phyloP scores from a whole-genome alignment of 2,329 filamentous ascomycete genomes.

The Metarhizium anisopliae region DNA sequence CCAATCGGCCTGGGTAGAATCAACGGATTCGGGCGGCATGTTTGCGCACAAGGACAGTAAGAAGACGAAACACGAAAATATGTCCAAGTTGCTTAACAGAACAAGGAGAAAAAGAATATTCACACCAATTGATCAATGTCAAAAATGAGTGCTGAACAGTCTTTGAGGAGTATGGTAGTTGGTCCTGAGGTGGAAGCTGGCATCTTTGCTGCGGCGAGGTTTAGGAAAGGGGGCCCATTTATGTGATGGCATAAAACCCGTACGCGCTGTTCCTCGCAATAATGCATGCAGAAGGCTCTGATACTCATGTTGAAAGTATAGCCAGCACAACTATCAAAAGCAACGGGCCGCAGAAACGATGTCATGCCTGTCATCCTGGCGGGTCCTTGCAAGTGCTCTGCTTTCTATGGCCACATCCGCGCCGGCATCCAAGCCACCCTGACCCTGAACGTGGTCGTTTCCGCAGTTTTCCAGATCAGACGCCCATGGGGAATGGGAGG shows the following conservation, averaged over 20 bases:
- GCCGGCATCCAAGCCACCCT: too few relatives aligned
- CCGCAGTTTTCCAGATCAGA: too few relatives aligned
- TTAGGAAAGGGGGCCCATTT: background rate
- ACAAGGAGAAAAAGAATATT: background rate
- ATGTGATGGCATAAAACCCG: background rate
- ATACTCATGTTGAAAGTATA: background rate
- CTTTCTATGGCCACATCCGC: background rate
- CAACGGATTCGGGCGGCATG: background rate
- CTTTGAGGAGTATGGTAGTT: background rate
- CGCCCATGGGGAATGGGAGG: too few relatives aligned
- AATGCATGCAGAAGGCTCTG: background rate
- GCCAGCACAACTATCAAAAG: background rate
- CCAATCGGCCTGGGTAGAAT: background rate
- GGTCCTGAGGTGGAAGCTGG: background rate
- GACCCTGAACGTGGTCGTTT: too few relatives aligned
- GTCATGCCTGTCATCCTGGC: background rate
- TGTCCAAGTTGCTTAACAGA: background rate
- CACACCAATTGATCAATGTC: background rate
- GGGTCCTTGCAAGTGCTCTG: background rate
- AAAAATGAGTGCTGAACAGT: too few relatives aligned
- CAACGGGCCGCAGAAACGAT: background rate
- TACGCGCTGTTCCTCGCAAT: background rate
- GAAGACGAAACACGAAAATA: background rate
- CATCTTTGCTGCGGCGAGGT: background rate
- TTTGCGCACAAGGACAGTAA: background rate